phyloP scores from a whole-genome alignment of 2,329 filamentous ascomycete species.

The Colletotrichum tropicale region DNA sequence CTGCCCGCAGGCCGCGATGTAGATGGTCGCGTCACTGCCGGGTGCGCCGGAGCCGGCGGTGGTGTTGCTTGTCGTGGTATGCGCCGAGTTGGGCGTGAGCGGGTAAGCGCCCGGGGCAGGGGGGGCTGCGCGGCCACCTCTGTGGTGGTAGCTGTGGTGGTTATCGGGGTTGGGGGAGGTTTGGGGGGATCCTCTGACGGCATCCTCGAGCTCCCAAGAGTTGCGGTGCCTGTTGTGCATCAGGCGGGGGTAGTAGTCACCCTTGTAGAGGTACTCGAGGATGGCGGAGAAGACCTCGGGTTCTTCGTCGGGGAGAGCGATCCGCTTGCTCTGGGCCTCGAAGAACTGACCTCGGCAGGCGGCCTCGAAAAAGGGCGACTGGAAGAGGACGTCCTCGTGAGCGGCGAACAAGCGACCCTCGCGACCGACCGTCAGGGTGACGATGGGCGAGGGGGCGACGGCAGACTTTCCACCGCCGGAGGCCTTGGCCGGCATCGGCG shows the following conservation, averaged over 20 bases:
- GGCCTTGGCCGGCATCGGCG: slow-evolving; percentile 51
- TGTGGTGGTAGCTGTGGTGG: slow-evolving; percentile 19
- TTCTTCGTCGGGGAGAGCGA: slow-evolving; percentile 76
- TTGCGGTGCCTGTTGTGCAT: slow-evolving; percentile 84
- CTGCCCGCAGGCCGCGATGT: slow-evolving; percentile 74
- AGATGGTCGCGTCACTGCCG: slow-evolving; percentile 77
- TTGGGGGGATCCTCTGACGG: slow-evolving; percentile 48
- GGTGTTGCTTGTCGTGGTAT: slow-evolving; percentile 67
- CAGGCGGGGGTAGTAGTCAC: slow-evolving; percentile 91
- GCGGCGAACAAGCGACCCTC: slow-evolving; percentile 93
- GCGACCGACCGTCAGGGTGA: slow-evolving; percentile 83
- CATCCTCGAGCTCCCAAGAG: slow-evolving; percentile 88
- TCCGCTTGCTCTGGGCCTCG: slow-evolving; percentile 78
- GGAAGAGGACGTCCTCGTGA: slow-evolving; percentile 88
- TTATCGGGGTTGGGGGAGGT: slow-evolving; percentile 55
- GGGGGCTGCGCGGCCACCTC: slow-evolving; percentile 47
- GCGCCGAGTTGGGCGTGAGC: slow-evolving; percentile 42
- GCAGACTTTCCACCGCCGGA: slow-evolving; percentile 25
- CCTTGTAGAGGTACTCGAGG: slow-evolving; percentile 97
- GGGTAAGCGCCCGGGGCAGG: slow-evolving; percentile 30
- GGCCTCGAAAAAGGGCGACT: slow-evolving; percentile 83
- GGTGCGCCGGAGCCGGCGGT: slow-evolving; percentile 48
- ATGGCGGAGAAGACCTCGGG: slow-evolving; percentile 92
- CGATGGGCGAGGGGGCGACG: slow-evolving; percentile 69
- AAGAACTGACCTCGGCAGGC: slow-evolving; percentile 72